phyloP scores from a whole-genome alignment of 1,139 yeast genomes.

The Hansenula lynferdii region DNA sequence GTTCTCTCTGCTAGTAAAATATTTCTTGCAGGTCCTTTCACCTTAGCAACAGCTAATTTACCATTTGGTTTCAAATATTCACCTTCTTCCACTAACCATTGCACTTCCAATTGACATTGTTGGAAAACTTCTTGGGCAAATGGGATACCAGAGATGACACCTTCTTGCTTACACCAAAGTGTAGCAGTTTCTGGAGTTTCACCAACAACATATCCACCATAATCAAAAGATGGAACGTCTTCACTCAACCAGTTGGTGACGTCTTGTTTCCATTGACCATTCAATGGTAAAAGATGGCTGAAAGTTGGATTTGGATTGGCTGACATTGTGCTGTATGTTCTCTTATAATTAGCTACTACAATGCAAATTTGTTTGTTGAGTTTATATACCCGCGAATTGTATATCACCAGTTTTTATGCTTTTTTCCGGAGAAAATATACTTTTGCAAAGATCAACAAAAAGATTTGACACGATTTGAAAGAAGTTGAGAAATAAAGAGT shows the following conservation, averaged over 20 bases:
- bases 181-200: slow-evolving; percentile 65
- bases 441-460: neutral
- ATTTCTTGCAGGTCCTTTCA: slow-evolving; percentile 76
- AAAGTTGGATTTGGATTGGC: slow-evolving; percentile 15
- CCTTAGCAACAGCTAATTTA: slow-evolving; percentile 71
- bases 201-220: slow-evolving; percentile 95
- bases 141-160: slow-evolving; percentile 85
- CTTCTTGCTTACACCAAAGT: slow-evolving; percentile 74
- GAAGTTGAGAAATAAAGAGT: neutral
- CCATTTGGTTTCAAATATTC: slow-evolving; percentile 50
- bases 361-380: no score
- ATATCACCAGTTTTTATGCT: no score
- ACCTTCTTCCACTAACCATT: slow-evolving; percentile 77
- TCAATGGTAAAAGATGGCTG: slow-evolving; percentile 62
- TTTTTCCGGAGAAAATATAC: no score
- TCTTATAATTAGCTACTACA: no score
- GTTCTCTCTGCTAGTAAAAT: slow-evolving; percentile 83
- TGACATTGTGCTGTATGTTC: no score
- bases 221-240: slow-evolving; percentile 91
- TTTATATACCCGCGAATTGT: no score
- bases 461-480: neutral
- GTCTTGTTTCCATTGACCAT: slow-evolving; percentile 75
- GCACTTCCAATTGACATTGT: slow-evolving; percentile 66
- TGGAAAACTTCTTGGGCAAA: slow-evolving; percentile 82
- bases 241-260: slow-evolving; percentile 74